Conservation (phyloP, 2,329 filamentous ascomycete genomes). For the Colletotrichum viniferum region DNA sequence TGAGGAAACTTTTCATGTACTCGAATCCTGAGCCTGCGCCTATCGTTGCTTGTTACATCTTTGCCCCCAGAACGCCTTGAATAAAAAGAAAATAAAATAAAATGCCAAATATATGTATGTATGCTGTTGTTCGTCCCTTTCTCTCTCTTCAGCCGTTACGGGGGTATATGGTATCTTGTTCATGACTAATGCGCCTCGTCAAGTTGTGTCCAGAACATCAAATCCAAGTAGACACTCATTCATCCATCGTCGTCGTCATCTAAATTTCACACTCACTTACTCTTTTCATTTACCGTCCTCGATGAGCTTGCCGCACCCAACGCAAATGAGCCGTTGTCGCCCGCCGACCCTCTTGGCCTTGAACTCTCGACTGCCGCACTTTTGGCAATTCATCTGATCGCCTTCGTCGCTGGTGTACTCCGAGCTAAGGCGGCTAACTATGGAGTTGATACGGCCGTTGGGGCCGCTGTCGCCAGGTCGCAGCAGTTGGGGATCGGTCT, state of each 20-base stretch:
- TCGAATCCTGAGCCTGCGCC: background rate
- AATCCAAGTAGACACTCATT: background rate
- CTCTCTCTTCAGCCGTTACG: background rate
- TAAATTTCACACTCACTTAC: background rate
- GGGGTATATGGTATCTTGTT: slow-evolving; percentile 17
- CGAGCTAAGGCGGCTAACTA: slow-evolving; percentile 62
- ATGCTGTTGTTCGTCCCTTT: background rate
- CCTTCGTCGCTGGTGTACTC: slow-evolving; percentile 41
- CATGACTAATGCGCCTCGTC: slow-evolving; percentile 10
- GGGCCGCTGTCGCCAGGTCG: slow-evolving; percentile 18
- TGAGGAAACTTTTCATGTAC: background rate
- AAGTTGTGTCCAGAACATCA: background rate
- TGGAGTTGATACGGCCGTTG: slow-evolving; percentile 42
- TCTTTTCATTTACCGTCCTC: slow-evolving; percentile 9
- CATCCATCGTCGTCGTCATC: background rate
- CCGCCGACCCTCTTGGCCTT: slow-evolving; percentile 60
- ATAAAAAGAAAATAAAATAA: background rate
- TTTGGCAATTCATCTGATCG: slow-evolving; percentile 57
- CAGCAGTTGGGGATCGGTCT: slow-evolving; percentile 16
- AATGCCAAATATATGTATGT: background rate
- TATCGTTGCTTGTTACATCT: background rate
- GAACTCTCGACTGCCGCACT: slow-evolving; percentile 67
- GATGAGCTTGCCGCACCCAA: slow-evolving; percentile 50
- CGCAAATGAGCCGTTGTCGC: slow-evolving; percentile 65
- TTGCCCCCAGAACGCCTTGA: background rate